A percentile compares a stretch with the other conserved stretches of the same genome.
phyloP scores from a whole-genome alignment of 306 rosid genomes.

The Sphenostylis stenocarpa region DNA sequence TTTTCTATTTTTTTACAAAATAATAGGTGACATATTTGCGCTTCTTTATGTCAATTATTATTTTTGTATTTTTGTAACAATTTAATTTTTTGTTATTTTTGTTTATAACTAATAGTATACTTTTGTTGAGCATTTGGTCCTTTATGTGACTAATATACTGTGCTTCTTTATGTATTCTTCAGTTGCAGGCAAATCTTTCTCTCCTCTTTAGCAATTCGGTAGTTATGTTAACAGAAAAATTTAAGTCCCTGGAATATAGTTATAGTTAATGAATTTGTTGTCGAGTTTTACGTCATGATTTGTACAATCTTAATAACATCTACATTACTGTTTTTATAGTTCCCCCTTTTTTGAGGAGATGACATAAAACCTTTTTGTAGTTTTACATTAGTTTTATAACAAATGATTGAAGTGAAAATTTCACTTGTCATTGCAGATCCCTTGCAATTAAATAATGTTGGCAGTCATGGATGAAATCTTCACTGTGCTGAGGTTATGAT shows the following conservation, averaged over 20 bases:
- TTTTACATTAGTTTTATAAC: not conserved
- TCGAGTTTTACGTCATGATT: not conserved
- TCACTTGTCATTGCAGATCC: conserved; percentile 30
- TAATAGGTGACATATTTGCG: not conserved
- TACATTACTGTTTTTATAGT: not conserved
- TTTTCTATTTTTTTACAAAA: not conserved
- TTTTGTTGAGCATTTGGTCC: not conserved
- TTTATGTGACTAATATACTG: not conserved
- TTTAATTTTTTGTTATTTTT: not conserved
- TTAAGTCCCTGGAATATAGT: not conserved
- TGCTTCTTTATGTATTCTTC: not conserved
- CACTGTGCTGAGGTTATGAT: not conserved
- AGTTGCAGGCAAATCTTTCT: not conserved
- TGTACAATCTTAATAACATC: not conserved
- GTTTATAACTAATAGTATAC: not conserved
- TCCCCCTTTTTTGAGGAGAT: not conserved
- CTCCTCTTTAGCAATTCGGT: not conserved
- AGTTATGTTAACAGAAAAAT: not conserved
- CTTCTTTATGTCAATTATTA: too few species aligned
- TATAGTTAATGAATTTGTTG: not conserved
- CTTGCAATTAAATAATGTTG: conserved; percentile 27
- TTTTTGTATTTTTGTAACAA: too few species aligned
- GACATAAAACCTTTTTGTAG: not conserved
- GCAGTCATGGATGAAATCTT: conserved; percentile 25
- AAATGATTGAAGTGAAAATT: conserved; percentile 18